A percentile compares a stretch with the other conserved stretches of the same genome.
phyloP scores from a whole-genome alignment of 2,329 filamentous ascomycete genomes.

The Sclerotinia glacialis region DNA sequence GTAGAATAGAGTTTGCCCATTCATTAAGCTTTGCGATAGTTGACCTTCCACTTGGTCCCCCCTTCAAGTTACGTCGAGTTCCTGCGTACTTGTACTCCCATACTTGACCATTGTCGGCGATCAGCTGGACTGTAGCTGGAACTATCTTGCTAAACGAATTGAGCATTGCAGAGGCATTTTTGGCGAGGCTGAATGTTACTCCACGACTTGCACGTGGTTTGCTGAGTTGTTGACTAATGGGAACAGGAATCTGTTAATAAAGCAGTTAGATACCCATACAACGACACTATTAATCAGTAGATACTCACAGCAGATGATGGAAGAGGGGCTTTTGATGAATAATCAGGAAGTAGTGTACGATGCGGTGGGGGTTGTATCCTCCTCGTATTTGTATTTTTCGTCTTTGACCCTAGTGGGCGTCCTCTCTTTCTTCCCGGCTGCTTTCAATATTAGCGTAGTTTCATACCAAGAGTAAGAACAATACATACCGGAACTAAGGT shows the following conservation, averaged over 20 bases:
- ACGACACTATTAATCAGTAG: too few relatives aligned
- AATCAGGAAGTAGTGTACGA: not conserved
- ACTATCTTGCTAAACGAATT: conserved; percentile 10
- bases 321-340: too few relatives aligned
- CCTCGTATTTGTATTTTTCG: not conserved
- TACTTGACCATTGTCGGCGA: not conserved
- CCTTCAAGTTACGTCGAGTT: not conserved
- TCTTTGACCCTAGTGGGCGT: not conserved
- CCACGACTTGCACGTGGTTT: not conserved
- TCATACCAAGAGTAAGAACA: not conserved
- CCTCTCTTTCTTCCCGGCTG: not conserved
- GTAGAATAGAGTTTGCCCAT: conserved; percentile 11
- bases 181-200: not conserved
- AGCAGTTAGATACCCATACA: not conserved
- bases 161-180: not conserved
- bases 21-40: not conserved
- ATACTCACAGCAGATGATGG: not conserved
- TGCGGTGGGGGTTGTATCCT: not conserved
- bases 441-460: not conserved
- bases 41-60: not conserved
- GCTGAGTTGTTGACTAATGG: not conserved
- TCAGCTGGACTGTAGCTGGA: not conserved
- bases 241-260: not conserved
- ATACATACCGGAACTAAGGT: not conserved
- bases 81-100: conserved; percentile 14